Evolutionary conservation across 1,139 yeast genomes (phyloP).

Genomic region (Yamadazyma diospyri): DNA sequence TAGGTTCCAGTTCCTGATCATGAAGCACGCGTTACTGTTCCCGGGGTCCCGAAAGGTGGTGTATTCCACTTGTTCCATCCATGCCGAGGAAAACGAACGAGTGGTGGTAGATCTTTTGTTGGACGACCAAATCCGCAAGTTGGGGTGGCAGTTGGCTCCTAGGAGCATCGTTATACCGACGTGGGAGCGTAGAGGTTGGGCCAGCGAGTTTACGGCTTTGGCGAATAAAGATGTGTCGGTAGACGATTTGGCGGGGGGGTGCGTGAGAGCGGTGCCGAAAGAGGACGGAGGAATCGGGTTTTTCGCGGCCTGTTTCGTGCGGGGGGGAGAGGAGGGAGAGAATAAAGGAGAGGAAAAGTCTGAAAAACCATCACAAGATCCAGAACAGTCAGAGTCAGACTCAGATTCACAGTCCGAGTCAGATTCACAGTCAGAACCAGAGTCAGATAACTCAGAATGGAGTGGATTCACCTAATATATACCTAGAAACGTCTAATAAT

Average conservation of each 20-base stretch:
- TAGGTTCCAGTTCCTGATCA: constrained; percentile 80
- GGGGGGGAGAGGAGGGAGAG: constrained; percentile 19
- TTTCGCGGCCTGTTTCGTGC: constrained; percentile 81
- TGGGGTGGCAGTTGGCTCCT: constrained; percentile 74
- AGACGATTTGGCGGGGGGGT: constrained; percentile 69
- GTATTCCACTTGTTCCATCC: constrained; percentile 93
- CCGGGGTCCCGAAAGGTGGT: constrained; percentile 78
- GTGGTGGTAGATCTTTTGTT: constrained; percentile 76
- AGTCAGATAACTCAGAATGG: constrained; percentile 13
- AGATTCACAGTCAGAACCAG: constrained; percentile 5
- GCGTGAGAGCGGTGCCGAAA: constrained; percentile 80
- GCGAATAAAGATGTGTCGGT: constrained; percentile 45
- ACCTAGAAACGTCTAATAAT: constrained; percentile 41
- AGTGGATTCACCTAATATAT: constrained; percentile 12
- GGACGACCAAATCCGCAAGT: constrained; percentile 54
- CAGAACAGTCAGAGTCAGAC: no score
- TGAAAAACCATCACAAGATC: no score
- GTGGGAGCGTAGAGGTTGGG: constrained; percentile 86
- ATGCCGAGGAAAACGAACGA: constrained; percentile 88
- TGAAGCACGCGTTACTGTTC: constrained; percentile 82
- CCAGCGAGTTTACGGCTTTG: constrained; percentile 56
- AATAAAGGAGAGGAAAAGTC: constrained; percentile 18
- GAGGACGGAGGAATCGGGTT: constrained; percentile 97
- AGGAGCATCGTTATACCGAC: constrained; percentile 64
- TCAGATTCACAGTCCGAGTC: no score